Base-by-base conservation (phyloP, 306 rosid species). In the Prunus salicina region DNA sequence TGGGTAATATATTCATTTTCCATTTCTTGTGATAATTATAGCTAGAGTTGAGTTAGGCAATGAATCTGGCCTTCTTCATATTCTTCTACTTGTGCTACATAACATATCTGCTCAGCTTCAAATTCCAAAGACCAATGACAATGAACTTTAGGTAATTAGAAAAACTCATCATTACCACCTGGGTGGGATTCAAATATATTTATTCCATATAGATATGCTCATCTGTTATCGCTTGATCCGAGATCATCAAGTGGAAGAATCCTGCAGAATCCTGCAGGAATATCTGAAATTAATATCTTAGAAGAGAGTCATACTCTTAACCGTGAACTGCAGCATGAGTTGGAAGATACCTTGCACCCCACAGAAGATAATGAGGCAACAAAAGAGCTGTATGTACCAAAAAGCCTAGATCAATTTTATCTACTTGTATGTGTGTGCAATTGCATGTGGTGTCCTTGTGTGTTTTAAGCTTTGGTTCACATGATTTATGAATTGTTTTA, bases 311-410 rank as follows among this genome's bases (percentile, higher is more conserved):
- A 12, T 12, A 71, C 75, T 53, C 2, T n/a, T 12, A 9, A n/a
- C 11, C 22, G 46, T 71, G 75, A 71, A 71, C 32, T 5, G 25
- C 64, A 19, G 50, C 75, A 71, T 9, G 64, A 34, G 1, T 53
- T 34, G 3, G 75, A 71, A 19, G 64, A n/a, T 12, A n/a, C 51
- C 63, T 19, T 69, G 74, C 12, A 50, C 46, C 43, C 74, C 27
- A 1, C 67, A 51, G 84, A 78, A 51, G 84, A 83, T 64, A 45
- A 72, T 73, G 57, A 73, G 65, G 74, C 85, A 74, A 71, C 53
- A 67, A 64, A 67, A 71, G 71, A 83, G 76, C 76, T 38, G 97
- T 93, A 80, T 77, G 98, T 80, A 68, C 80, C 74, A 25, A 56
- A 72, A 38, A n/a, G n/a, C 15, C 24, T 71, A 34, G 51, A 55